phyloP scores from a whole-genome alignment of 2,329 filamentous ascomycete species.

The Metarhizium sp. region DNA sequence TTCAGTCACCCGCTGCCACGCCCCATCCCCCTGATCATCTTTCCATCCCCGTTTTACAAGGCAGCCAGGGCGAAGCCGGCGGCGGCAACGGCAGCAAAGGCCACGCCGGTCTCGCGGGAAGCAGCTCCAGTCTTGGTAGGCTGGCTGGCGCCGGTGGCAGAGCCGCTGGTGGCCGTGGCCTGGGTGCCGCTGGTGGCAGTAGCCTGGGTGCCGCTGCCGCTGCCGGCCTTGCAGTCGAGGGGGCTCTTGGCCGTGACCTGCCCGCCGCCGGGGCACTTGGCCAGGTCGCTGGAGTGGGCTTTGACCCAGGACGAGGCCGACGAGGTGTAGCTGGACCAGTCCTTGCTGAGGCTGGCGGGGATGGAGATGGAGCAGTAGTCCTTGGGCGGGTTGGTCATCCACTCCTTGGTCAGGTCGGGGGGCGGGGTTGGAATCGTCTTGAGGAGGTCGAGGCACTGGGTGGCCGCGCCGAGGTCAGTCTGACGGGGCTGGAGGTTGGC shows the following conservation, averaged over 20 bases:
- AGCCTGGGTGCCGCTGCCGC: neutral
- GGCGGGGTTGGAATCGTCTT: constrained; percentile 20
- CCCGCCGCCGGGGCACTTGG: constrained; percentile 15
- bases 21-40: too few relatives aligned
- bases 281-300: constrained; percentile 17
- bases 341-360: constrained; percentile 19
- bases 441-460: constrained; percentile 15
- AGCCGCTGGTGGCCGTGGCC: neutral
- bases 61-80: constrained; percentile 19
- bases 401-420: constrained; percentile 17
- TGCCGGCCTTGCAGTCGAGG: constrained; percentile 1
- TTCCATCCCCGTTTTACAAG: constrained; percentile 13
- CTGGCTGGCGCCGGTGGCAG: neutral
- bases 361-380: constrained; percentile 23
- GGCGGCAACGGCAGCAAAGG: constrained; percentile 20
- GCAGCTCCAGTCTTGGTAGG: constrained; percentile 10
- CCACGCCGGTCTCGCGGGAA: constrained; percentile 17
- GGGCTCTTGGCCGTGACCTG: neutral
- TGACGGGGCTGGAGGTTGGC: constrained; percentile 16
- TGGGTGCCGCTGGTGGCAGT: neutral
- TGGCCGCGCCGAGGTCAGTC: constrained; percentile 15
- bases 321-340: constrained; percentile 23
- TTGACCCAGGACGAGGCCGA: constrained; percentile 21
- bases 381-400: constrained; percentile 14
- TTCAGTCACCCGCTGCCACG: too few relatives aligned